Evolutionary conservation across 75 land plant species (phyloP), one percentile per base, ranked within the genome.

Genomic region (Cupressus sempervirens): DNA sequence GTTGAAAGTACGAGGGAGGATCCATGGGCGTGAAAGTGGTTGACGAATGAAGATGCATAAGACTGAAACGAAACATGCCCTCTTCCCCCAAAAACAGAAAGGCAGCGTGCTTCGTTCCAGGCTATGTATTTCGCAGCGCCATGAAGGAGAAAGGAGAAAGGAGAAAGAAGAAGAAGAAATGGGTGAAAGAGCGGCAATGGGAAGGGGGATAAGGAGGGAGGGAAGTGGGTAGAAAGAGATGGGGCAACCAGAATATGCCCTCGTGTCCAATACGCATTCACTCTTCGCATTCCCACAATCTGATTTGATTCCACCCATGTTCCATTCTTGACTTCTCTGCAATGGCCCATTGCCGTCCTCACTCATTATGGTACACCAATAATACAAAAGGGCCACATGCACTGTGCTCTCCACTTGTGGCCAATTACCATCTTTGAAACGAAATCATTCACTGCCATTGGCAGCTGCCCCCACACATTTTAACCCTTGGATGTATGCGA

Each of bases 71-170:
- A 79, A 79, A 26, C 81, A 79, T 50, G 81, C 81, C 26, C n/a
- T 45, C 81, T 23, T 43, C 23, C n/a, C n/a, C 23, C 46, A 40
- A 1, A 1, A 1, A 1, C 7, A 40, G 23, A 2, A 23, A 43
- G 50, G 43, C 1, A 79, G 81, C 81, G 81, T 79, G 81, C 81
- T 79, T 79, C 81, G 81, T 79, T 79, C 81, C 81, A 79, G 81
- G 81, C 81, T 79, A 45, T 79, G 81, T 18, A 79, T 79, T 45
- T 79, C 81, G 48, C 45, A 6, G 50, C 81, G 81, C 50, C 81
- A 79, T n/a, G 18, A 8, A 11, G 53, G 13, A 11, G 13, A 48
- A 50, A 11, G n/a, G n/a, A n/a, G n/a, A n/a, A n/a, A n/a, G n/a
- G n/a, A n/a, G n/a, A n/a, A n/a, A n/a, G n/a, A n/a, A n/a, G n/a